Evolutionary conservation across 2,329 filamentous ascomycete species (phyloP).

Genomic region (Scedosporium aurantiacum): DNA sequence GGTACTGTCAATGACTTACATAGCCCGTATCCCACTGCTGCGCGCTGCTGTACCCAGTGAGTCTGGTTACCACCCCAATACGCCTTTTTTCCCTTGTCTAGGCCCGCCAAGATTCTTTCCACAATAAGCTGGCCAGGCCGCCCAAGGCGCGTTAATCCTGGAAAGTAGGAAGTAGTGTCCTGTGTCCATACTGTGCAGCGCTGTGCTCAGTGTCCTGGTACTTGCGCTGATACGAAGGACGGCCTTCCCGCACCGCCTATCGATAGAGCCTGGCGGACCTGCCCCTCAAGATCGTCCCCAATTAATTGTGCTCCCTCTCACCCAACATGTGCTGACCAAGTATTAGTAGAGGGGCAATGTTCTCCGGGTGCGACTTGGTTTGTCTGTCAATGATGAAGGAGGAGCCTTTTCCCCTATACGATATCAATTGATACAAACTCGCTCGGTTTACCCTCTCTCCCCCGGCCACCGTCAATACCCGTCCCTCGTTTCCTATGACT

Average conservation of each 20-base stretch:
- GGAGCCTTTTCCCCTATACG: no score
- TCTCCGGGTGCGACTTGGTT: no score
- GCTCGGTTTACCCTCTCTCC: not conserved
- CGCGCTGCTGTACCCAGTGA: not conserved
- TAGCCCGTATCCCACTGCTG: not conserved
- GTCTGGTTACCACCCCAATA: not conserved
- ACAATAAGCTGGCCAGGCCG: not conserved
- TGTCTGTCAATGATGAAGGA: no score
- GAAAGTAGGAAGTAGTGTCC: constrained; percentile 1
- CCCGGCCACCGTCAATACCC: not conserved
- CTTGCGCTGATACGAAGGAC: not conserved
- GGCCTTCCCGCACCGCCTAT: not conserved
- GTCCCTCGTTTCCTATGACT: not conserved
- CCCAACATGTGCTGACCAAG: no score
- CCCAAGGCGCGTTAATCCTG: not conserved
- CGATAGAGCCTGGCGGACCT: no score
- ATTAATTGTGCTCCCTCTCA: not conserved
- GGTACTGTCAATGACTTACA: not conserved
- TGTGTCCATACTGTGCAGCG: not conserved
- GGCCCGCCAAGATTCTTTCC: not conserved
- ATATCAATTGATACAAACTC: no score
- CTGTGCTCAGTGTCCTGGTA: not conserved
- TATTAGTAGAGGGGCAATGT: no score
- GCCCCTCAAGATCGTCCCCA: not conserved
- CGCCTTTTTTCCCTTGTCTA: not conserved